Evolutionary conservation across 331 rosid genomes (phyloP).

Genomic region (Cydonia oblonga): DNA sequence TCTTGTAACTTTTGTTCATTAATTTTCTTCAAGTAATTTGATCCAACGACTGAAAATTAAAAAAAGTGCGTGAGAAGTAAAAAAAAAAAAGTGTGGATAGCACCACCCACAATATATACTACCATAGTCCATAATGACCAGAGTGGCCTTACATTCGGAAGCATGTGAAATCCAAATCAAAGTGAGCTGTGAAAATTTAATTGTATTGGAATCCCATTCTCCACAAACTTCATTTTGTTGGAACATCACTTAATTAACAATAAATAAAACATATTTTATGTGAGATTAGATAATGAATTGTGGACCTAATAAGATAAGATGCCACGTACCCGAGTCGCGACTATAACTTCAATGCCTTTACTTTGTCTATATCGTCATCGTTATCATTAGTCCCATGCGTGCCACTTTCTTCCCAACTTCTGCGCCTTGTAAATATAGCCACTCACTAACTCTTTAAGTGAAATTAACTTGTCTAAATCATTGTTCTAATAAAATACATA

Average conservation of each 20-base stretch:
- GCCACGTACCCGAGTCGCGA: conserved; percentile 41
- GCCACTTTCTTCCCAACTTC: not conserved
- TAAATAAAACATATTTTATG: not conserved
- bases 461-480: not conserved
- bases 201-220: conserved; percentile 37
- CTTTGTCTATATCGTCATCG: conserved; percentile 5
- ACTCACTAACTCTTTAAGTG: not conserved
- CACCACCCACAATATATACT: too few relatives aligned
- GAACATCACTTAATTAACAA: too few relatives aligned
- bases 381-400: conserved; percentile 11
- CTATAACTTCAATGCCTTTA: conserved; percentile 25
- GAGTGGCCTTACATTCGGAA: not conserved
- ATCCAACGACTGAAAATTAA: too few relatives aligned
- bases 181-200: conserved; percentile 3
- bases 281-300: not conserved
- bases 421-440: not conserved
- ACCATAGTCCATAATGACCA: not conserved
- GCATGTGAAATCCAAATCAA: not conserved
- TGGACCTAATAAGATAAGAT: conserved; percentile 25
- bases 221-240: conserved; percentile 32
- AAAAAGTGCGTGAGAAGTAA: too few relatives aligned
- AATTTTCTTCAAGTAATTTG: too few relatives aligned
- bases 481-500: not conserved
- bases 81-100: too few relatives aligned
- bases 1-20: too few relatives aligned